Conservation (phyloP, 768 basidiomycete species). For the Lentinula detonsa region DNA sequence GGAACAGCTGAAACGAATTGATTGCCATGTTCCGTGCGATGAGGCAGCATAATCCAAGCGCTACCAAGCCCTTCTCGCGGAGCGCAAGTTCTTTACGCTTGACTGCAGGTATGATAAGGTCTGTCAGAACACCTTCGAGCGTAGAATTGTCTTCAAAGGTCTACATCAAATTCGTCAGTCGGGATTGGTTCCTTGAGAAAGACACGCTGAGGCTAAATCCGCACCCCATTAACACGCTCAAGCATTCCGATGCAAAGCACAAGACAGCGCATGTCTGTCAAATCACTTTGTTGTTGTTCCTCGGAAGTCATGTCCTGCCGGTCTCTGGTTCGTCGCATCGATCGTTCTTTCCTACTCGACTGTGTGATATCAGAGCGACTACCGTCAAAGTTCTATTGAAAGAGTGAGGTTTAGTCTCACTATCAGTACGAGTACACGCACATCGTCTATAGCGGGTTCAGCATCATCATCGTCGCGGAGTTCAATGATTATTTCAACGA, state of each 20-base stretch:
- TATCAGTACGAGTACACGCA: constrained; percentile 3
- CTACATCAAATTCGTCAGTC: constrained; percentile 30
- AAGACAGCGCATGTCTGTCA: constrained; percentile 78
- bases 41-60: constrained; percentile 79
- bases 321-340: constrained; percentile 30
- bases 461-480: constrained; percentile 47
- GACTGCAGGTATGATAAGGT: constrained; percentile 88
- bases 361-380: constrained; percentile 22
- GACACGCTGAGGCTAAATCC: constrained; percentile 23
- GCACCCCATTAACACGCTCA: constrained; percentile 84
- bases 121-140: constrained; percentile 71
- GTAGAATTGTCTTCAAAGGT: constrained; percentile 77
- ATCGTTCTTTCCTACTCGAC: constrained; percentile 20
- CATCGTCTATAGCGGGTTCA: constrained; percentile 23
- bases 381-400: constrained; percentile 10
- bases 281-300: constrained; percentile 58
- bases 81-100: constrained; percentile 80
- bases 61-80: constrained; percentile 74
- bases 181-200: neutral
- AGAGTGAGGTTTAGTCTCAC: neutral
- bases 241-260: constrained; percentile 81
- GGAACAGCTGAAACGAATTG: constrained; percentile 75
- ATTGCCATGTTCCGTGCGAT: constrained; percentile 71
- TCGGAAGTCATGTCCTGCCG: constrained; percentile 60
- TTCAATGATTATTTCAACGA: constrained; percentile 82